phyloP scores from a whole-genome alignment of 2,329 filamentous ascomycete species.

The Alternaria atra region DNA sequence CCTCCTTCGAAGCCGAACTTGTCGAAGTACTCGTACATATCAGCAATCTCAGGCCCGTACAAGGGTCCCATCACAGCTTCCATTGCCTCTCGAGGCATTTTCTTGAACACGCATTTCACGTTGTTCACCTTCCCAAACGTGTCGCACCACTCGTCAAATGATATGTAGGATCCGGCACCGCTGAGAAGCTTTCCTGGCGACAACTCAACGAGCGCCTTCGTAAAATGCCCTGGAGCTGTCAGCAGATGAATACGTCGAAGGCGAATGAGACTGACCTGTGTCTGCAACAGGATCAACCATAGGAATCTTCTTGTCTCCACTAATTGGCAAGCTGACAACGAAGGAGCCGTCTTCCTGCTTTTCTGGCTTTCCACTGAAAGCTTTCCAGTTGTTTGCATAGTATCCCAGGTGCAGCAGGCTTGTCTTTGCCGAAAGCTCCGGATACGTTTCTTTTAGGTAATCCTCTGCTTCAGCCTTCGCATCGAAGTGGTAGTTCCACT shows the following conservation, averaged over 20 bases:
- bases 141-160: constrained; percentile 33
- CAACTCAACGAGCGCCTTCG: constrained; percentile 33
- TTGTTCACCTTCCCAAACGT: constrained; percentile 35
- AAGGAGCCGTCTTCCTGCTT: constrained; percentile 34
- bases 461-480: constrained; percentile 52
- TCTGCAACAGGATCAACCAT: constrained; percentile 25
- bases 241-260: background rate
- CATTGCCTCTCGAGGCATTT: constrained; percentile 22
- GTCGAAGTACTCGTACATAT: constrained; percentile 47
- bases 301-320: constrained; percentile 30
- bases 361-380: constrained; percentile 16
- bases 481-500: constrained; percentile 54
- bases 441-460: constrained; percentile 48
- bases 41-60: constrained; percentile 40
- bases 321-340: constrained; percentile 27
- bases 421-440: constrained; percentile 37
- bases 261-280: constrained; percentile 25
- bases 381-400: constrained; percentile 37
- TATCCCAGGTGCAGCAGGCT: constrained; percentile 37
- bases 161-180: constrained; percentile 30
- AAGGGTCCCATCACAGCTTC: constrained; percentile 31
- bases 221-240: constrained; percentile 24
- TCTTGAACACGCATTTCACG: constrained; percentile 29
- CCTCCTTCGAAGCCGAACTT: constrained; percentile 51
- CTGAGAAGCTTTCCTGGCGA: constrained; percentile 38